Percentiles rank a stretch among this genome's conserved stretches.
phyloP scores from a whole-genome alignment of 1,139 yeast species.

The Taphrina wiesneri region DNA sequence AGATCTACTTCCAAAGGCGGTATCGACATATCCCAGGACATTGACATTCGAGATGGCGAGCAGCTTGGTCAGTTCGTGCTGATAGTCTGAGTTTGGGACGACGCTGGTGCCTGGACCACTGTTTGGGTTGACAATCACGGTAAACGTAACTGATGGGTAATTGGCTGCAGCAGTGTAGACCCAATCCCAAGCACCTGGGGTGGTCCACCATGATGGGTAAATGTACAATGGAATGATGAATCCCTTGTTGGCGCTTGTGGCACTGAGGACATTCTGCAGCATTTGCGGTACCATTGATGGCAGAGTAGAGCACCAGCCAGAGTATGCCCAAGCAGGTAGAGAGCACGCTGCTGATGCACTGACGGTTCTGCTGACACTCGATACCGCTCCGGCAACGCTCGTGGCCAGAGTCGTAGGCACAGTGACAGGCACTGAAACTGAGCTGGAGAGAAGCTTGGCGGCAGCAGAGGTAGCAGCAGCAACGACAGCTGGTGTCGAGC shows the following conservation, averaged over 20 bases:
- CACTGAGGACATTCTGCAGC: background rate
- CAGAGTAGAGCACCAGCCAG: constrained; percentile 14
- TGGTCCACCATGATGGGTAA: constrained; percentile 24
- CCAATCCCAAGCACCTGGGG: constrained; percentile 25
- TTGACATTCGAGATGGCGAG: constrained; percentile 8
- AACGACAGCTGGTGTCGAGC: background rate
- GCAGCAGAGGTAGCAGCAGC: constrained; percentile 5
- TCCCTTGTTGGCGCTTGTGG: background rate
- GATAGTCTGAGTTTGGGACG: constrained; percentile 16
- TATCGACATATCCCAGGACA: constrained; percentile 13
- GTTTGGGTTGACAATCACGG: constrained; percentile 13
- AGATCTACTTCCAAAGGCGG: constrained; percentile 2
- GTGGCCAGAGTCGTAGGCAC: background rate
- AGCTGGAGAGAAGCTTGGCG: background rate
- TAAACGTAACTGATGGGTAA: background rate
- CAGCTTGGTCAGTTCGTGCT: constrained; percentile 8
- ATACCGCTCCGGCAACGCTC: background rate
- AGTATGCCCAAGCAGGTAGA: constrained; percentile 16
- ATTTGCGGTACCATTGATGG: constrained; percentile 4
- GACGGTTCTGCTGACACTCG: background rate
- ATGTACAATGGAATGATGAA: constrained; percentile 22
- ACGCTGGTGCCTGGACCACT: constrained; percentile 10
- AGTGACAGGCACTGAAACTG: background rate
- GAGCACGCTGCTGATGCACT: background rate
- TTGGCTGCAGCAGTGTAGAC: constrained; percentile 5